Percentiles rank a stretch among this genome's conserved stretches.
phyloP scores from a whole-genome alignment of 179 eudicot species.

The Nepenthes alata region DNA sequence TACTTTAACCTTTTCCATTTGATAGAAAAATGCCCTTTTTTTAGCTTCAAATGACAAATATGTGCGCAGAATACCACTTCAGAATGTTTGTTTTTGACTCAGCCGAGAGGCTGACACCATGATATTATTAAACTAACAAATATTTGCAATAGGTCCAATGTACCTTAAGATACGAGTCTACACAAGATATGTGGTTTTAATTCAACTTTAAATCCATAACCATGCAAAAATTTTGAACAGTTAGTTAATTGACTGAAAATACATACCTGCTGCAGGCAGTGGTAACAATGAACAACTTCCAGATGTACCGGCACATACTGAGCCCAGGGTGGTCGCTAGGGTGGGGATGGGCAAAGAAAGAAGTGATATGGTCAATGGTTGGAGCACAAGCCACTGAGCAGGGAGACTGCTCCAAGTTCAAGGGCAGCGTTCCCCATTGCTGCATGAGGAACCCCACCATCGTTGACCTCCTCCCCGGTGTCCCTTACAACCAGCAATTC shows the following conservation, averaged over 20 bases:
- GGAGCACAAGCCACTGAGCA: constrained; percentile 30
- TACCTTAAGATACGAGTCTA: too few relatives aligned
- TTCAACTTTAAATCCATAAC: too few relatives aligned
- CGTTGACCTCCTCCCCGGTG: constrained; percentile 24
- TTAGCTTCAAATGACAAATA: too few relatives aligned
- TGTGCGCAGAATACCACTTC: too few relatives aligned
- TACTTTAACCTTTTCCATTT: not conserved
- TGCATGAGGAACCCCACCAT: constrained; percentile 24
- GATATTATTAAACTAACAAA: too few relatives aligned
- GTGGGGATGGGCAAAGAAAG: not conserved
- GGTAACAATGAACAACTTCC: constrained; percentile 27
- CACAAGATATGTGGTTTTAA: too few relatives aligned
- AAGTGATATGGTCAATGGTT: constrained; percentile 27
- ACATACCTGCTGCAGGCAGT: constrained; percentile 13
- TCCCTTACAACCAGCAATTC: constrained; percentile 24
- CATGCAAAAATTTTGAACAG: too few relatives aligned
- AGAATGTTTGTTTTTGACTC: too few relatives aligned
- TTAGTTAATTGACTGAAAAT: too few relatives aligned
- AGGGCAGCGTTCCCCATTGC: constrained; percentile 23
- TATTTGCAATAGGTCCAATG: too few relatives aligned
- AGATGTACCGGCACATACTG: constrained; percentile 25
- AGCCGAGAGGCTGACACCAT: too few relatives aligned
- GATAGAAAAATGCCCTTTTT: too few relatives aligned
- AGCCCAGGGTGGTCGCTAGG: constrained; percentile 25
- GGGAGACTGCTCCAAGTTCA: constrained; percentile 33